Base-by-base conservation (phyloP, 2,329 filamentous ascomycete species). In the Penicillium frequentans region DNA sequence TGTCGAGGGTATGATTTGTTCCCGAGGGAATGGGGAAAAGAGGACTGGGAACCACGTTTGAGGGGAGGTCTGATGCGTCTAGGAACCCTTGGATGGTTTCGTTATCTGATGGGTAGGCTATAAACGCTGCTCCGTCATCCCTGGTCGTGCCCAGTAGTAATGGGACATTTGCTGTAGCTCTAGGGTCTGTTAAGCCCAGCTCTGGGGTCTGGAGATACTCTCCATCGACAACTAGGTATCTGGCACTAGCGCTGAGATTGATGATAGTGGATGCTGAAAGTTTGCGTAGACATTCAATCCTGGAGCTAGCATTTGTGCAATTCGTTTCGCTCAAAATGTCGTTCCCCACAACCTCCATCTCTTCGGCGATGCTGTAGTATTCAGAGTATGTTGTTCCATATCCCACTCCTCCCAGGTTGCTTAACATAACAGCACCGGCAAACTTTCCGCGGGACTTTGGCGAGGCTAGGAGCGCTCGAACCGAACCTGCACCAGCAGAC, bases 371-470 rank as follows among this genome's bases (percentile, higher is more conserved):
- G 3, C 83, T 85, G 62, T 82, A 81, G 71, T 86, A 87, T 24
- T 79, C 77, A 11, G 81, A 84, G 68, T 86, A 87, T 0, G 82
- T 80, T 0, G 80, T 82, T 11, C 82, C 84, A 56, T 86, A 86
- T 27, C 83, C 81, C 26, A 85, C 83, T 8, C 83, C 82, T 23
- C 82, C 82, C 0, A 84, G 73, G 55, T 84, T 84, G 31, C 65
- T 68, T 43, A 66, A 55, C 65, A 68, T 67, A 1, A 67, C 66
- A 1, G 63, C 63, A 23, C 51, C 44, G 10, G 64, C 47, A 44
- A 68, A 64, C 29, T 60, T 62, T 2, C 62, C 64, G 4, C 50
- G 46, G 16, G 64, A 49, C 31, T 54, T 58, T 16, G 63, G 56
- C 10, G 65, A 68, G 9, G 61, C 62, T 0, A 80, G 81, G 72